Evolutionary conservation across 23 red algal genomes (phyloP).

Genomic region (Chondrus crispus): DNA sequence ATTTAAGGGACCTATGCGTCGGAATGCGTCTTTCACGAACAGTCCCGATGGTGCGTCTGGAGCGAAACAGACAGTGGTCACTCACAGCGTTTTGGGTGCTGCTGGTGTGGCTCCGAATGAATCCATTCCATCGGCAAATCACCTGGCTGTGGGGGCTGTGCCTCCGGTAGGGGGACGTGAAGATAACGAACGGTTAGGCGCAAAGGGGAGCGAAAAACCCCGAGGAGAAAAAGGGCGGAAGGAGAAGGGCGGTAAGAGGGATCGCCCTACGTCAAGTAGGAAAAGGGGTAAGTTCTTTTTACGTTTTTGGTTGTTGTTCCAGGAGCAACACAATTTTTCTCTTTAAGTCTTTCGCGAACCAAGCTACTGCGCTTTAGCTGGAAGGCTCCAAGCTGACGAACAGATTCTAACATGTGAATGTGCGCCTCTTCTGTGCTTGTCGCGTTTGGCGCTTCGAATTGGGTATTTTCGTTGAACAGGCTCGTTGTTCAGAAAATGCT

Average conservation of each 20-base stretch:
- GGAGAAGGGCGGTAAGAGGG: neutral
- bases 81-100: constrained; percentile 39
- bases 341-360: too few relatives aligned
- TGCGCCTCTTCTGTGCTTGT: too few relatives aligned
- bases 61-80: constrained; percentile 59
- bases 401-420: too few relatives aligned
- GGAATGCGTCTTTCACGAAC: constrained; percentile 68
- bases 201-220: neutral
- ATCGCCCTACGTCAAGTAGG: neutral
- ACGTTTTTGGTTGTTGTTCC: neutral
- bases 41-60: constrained; percentile 44
- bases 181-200: neutral
- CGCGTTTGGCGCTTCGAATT: too few relatives aligned
- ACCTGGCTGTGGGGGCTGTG: constrained; percentile 33
- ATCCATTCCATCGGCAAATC: constrained; percentile 3
- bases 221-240: neutral
- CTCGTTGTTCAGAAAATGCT: too few relatives aligned
- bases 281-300: constrained; percentile 2
- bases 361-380: too few relatives aligned
- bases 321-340: too few relatives aligned
- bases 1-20: constrained; percentile 55
- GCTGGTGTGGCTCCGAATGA: constrained; percentile 21
- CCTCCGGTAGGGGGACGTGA: neutral
- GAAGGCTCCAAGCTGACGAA: too few relatives aligned
- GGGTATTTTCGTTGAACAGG: too few relatives aligned